Evolutionary conservation across 106 monocot genomes (phyloP), one percentile per base, ranked within the genome.

Genomic region (Dendrobium officinale): DNA sequence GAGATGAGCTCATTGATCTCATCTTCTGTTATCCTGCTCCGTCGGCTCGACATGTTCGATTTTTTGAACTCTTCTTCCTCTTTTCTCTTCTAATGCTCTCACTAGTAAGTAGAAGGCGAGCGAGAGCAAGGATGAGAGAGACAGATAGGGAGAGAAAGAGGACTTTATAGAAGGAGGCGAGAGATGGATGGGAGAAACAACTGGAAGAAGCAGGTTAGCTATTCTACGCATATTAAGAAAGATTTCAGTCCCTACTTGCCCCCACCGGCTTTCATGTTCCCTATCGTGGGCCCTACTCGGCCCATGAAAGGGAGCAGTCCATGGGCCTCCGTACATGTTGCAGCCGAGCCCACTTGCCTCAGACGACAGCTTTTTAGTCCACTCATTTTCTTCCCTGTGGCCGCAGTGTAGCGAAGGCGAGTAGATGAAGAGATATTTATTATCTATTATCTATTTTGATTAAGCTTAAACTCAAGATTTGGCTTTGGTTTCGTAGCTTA

Each of bases 1-100:
- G 86, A 87, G 83, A 93, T 68, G 89, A 93, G 91, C 84, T 93
- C 93, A 67, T 75, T 86, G 79, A 91, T 89, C 80, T 93, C 91
- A 20, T 91, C 91, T 8, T 93, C 93, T 4, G 75, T 79, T 59
- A 86, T 86, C 20, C 70, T 70, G 27, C 37, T 33, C 33, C 70
- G 9, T 16, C 70, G 31, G 33, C 70, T 70, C 33, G 70, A 70
- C 70, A 70, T 70, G 22, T 61, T 22, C 4, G 3, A 31, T 70
- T 27, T 33, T 33, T 15, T 70, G 13, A 70, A 13, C 8, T 33
- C 70, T 31, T 70, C 33, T 31, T 66, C 61, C 8, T 61, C 61
- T 61, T 61, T 61, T 61, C 20, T 10, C 33, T 70, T 70, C 15
- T 15, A 20, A 13, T 16, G 15, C 33, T 70, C n/a, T 70, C 13